Conservation (phyloP, 1,284 basidiomycete species). For the Melampsora americana region DNA sequence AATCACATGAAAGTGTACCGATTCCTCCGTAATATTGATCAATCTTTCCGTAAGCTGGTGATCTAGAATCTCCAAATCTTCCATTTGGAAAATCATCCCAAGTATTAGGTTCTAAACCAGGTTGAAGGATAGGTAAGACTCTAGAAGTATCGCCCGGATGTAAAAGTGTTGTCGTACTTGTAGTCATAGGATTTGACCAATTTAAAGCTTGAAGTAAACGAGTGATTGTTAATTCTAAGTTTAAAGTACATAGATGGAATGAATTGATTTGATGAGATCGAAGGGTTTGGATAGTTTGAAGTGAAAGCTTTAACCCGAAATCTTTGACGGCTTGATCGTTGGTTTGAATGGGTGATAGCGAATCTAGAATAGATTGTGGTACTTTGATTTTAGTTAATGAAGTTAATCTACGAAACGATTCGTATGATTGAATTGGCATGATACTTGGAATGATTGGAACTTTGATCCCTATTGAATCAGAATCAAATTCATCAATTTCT, state of each 20-base stretch:
- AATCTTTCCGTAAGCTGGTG: conserved; percentile 56
- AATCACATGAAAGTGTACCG: conserved; percentile 2
- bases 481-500: conserved; percentile 43
- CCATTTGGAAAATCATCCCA: conserved; percentile 57
- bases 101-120: conserved; percentile 12
- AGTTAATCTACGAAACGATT: conserved; percentile 83
- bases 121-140: conserved; percentile 15
- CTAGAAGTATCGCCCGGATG: conserved; percentile 8
- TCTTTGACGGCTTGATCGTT: conserved; percentile 89
- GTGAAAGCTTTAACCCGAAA: conserved; percentile 63
- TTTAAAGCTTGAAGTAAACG: conserved; percentile 75
- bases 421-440: conserved; percentile 97
- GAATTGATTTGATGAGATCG: conserved; percentile 68
- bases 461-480: conserved; percentile 65
- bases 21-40: conserved; percentile 51
- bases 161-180: background rate
- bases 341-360: conserved; percentile 66
- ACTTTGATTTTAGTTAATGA: conserved; percentile 81
- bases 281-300: conserved; percentile 67
- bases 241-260: conserved; percentile 94
- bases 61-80: conserved; percentile 57
- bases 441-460: conserved; percentile 91
- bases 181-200: conserved; percentile 59
- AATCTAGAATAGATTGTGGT: conserved; percentile 67
- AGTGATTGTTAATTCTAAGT: conserved; percentile 91